These are phyloP conservation scores for Colletotrichum liriopes DNA, from an alignment of 2,329 filamentous ascomycete species.

Conservation along the genomic window DNA sequence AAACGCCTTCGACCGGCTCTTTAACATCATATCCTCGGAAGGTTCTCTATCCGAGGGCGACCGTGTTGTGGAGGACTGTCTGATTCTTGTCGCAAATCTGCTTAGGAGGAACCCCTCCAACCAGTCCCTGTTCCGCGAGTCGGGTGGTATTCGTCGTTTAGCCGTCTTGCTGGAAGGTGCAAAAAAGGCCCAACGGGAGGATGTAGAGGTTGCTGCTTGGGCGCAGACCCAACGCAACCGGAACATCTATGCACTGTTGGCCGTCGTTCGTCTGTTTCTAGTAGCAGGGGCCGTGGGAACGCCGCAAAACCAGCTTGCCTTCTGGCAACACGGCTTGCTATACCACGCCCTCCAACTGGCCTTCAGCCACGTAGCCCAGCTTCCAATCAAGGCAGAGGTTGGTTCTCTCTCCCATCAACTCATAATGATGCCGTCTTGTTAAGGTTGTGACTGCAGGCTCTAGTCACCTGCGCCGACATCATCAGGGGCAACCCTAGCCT, in stretches of 20 bases:
- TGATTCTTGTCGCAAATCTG: slow-evolving; percentile 92
- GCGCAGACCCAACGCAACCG: slow-evolving; percentile 85
- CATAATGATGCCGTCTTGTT: slow-evolving; percentile 21
- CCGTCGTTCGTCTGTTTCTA: slow-evolving; percentile 89
- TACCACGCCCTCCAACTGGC: slow-evolving; percentile 86
- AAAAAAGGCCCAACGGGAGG: slow-evolving; percentile 67
- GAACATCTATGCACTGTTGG: slow-evolving; percentile 91
- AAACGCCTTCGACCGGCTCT: slow-evolving; percentile 90
- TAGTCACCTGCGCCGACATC: slow-evolving; percentile 88
- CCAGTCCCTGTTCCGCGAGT: slow-evolving; percentile 94
- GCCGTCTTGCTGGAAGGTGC: slow-evolving; percentile 77
- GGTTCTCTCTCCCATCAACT: slow-evolving; percentile 45
- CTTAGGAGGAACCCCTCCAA: slow-evolving; percentile 91
- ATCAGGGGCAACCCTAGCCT: slow-evolving; percentile 85
- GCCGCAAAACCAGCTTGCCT: slow-evolving; percentile 85
- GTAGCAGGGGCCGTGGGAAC: slow-evolving; percentile 85
- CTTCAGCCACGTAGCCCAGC: slow-evolving; percentile 80
- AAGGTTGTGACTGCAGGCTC: slow-evolving; percentile 67
- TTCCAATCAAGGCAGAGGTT: slow-evolving; percentile 87
- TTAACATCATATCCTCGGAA: slow-evolving; percentile 85
- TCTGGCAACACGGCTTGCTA: slow-evolving; percentile 86
- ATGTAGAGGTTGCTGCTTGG: slow-evolving; percentile 79
- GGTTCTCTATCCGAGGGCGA: slow-evolving; percentile 87
- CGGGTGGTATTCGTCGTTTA: slow-evolving; percentile 83
- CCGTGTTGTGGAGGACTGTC: slow-evolving; percentile 90